phyloP scores from a whole-genome alignment of 192 early-diverging fungal genomes.

The Mortierella antarctica region DNA sequence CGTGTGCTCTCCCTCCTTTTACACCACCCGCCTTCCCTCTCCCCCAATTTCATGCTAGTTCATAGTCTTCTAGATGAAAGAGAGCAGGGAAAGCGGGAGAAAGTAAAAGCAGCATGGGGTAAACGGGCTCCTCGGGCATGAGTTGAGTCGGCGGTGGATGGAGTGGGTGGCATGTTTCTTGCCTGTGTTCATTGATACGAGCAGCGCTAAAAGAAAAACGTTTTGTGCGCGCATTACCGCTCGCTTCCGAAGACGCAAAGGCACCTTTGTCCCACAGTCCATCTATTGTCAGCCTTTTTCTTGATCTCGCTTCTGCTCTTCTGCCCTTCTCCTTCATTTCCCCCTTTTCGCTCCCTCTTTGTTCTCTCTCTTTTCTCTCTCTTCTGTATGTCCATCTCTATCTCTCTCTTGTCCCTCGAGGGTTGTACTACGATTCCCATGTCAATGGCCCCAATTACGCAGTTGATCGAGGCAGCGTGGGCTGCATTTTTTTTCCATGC shows the following conservation, averaged over 20 bases:
- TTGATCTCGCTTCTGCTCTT: slow-evolving; percentile 13
- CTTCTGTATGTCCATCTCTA: slow-evolving; percentile 1
- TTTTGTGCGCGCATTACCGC: not conserved
- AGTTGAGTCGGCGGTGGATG: too few species aligned
- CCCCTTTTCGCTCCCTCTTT: slow-evolving; percentile 8
- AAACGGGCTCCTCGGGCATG: too few species aligned
- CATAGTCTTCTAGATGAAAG: too few species aligned
- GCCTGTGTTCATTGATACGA: too few species aligned
- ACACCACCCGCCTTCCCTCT: too few species aligned
- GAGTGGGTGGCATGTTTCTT: too few species aligned
- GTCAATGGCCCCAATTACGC: not conserved
- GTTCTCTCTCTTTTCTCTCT: slow-evolving; percentile 7
- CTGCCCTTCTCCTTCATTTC: slow-evolving; percentile 1
- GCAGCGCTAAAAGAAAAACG: not conserved
- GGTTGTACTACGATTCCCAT: not conserved
- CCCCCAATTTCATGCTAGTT: too few species aligned
- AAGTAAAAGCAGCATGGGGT: too few species aligned
- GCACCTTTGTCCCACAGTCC: not conserved
- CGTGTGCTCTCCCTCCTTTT: too few species aligned
- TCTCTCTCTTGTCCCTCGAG: slow-evolving; percentile 3
- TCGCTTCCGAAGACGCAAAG: not conserved
- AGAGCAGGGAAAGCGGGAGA: too few species aligned
- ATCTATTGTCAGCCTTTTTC: not conserved
- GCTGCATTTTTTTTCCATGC: too few species aligned
- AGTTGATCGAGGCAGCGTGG: not conserved